A percentile compares a stretch with the other conserved stretches of the same genome.
Conservation (phyloP, 2,329 filamentous ascomycete species). For the Fusarium cicatricum region DNA sequence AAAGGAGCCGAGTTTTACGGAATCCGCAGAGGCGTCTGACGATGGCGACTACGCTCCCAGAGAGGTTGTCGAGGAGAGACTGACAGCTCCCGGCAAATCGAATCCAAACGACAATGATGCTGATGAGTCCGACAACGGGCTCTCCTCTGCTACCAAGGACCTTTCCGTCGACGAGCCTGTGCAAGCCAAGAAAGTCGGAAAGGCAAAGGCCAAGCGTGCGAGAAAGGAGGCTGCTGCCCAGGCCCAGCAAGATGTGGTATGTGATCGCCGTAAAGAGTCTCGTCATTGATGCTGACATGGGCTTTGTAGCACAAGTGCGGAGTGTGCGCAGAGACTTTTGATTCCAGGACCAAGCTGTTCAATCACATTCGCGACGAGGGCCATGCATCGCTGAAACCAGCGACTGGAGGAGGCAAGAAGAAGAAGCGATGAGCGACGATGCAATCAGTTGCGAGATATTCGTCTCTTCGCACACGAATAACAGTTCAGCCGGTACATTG, state of each 20-base stretch:
- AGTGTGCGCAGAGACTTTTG: constrained; percentile 56
- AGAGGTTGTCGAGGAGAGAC: constrained; percentile 52
- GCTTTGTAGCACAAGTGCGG: constrained; percentile 52
- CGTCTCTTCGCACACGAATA: too few relatives aligned
- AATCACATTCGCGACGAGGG: constrained; percentile 71
- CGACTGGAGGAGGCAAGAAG: constrained; percentile 40
- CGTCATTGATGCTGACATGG: not conserved
- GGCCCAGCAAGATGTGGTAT: constrained; percentile 47
- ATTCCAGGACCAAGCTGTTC: constrained; percentile 76
- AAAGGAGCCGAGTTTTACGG: constrained; percentile 8
- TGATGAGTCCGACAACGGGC: constrained; percentile 11
- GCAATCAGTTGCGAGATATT: not conserved
- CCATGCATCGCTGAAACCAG: constrained; percentile 64
- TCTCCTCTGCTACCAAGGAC: constrained; percentile 24
- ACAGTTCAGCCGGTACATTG: not conserved
- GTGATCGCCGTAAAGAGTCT: constrained; percentile 22
- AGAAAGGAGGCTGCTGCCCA: constrained; percentile 55
- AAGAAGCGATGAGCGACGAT: constrained; percentile 48
- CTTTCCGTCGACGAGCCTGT: constrained; percentile 40
- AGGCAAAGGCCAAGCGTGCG: constrained; percentile 60
- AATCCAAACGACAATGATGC: not conserved
- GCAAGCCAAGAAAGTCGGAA: constrained; percentile 55
- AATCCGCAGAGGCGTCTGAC: constrained; percentile 30
- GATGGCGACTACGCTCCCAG: constrained; percentile 59
- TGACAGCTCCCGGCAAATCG: constrained; percentile 36